Percentiles rank a stretch among this genome's conserved stretches.
These are phyloP conservation scores for Macrolepiota fuliginosa DNA, from an alignment of 768 basidiomycete genomes.

Conservation along the genomic window DNA sequence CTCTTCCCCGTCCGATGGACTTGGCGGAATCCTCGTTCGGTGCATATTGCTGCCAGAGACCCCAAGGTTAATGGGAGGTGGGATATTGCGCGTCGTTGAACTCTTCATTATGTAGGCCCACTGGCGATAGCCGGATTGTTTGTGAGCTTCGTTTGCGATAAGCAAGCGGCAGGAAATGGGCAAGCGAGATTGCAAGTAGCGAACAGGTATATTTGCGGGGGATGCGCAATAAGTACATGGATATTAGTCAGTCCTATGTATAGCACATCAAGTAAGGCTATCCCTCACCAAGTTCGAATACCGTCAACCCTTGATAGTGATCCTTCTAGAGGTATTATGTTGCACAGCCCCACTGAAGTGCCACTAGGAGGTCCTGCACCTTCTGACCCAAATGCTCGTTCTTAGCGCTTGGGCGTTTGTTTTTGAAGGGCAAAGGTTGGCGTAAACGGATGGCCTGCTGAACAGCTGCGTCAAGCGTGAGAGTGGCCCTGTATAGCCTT, in stretches of 20 bases:
- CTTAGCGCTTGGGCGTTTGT: not conserved
- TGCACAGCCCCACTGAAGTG: too few relatives aligned
- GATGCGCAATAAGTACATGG: not conserved
- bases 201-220: not conserved
- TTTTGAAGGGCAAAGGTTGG: not conserved
- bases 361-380: not conserved
- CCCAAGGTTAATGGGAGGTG: conserved; percentile 10
- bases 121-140: not conserved
- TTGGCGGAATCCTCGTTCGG: not conserved
- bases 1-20: not conserved
- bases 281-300: not conserved
- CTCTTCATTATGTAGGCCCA: conserved; percentile 6
- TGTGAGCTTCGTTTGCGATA: not conserved
- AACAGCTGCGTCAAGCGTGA: not conserved
- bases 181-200: not conserved
- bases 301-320: not conserved
- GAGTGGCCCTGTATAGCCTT: not conserved
- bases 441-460: not conserved
- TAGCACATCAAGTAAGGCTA: not conserved
- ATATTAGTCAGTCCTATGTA: not conserved
- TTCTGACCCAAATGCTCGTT: not conserved
- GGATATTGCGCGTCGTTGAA: conserved; percentile 4
- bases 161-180: not conserved
- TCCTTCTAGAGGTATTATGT: not conserved
- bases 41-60: conserved; percentile 5